Evolutionary conservation across 257 asterid genomes (phyloP).

Genomic region (Salvia rosmarinus): DNA sequence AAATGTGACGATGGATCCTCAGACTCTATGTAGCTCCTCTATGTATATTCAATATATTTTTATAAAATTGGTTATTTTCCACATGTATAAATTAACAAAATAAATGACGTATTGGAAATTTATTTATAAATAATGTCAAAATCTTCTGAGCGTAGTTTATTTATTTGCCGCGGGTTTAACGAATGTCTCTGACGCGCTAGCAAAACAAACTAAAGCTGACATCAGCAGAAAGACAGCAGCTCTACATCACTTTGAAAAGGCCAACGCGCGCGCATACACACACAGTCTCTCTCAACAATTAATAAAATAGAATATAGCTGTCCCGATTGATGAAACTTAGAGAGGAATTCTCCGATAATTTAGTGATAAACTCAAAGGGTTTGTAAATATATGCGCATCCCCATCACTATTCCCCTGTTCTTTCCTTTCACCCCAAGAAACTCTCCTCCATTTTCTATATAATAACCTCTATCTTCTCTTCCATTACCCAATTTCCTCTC

Average conservation of each 20-base stretch:
- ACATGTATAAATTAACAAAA: too few species aligned
- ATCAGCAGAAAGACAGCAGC: conserved; percentile 8
- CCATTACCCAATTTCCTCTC: not conserved
- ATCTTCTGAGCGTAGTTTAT: too few species aligned
- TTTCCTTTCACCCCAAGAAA: conserved; percentile 40
- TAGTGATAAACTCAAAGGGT: conserved; percentile 19
- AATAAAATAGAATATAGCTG: not conserved
- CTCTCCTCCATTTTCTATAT: not conserved
- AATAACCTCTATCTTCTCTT: not conserved
- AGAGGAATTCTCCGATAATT: conserved; percentile 23
- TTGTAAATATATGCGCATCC: not conserved
- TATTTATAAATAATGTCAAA: too few species aligned
- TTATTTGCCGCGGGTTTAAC: conserved; percentile 8
- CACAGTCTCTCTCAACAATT: not conserved
- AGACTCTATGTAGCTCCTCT: too few species aligned
- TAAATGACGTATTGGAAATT: too few species aligned
- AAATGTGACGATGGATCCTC: too few species aligned
- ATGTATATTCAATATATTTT: too few species aligned
- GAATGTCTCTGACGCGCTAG: conserved; percentile 14
- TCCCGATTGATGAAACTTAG: conserved; percentile 26
- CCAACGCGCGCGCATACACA: not conserved
- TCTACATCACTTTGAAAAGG: conserved; percentile 26
- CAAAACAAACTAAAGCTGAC: conserved; percentile 12
- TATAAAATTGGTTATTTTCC: too few species aligned
- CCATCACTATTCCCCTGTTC: conserved; percentile 27